A percentile compares a stretch with the other conserved stretches of the same genome.
These are phyloP conservation scores for Arthrocladium fulminans DNA, from an alignment of 2,329 filamentous ascomycete genomes.

Conservation along the genomic window DNA sequence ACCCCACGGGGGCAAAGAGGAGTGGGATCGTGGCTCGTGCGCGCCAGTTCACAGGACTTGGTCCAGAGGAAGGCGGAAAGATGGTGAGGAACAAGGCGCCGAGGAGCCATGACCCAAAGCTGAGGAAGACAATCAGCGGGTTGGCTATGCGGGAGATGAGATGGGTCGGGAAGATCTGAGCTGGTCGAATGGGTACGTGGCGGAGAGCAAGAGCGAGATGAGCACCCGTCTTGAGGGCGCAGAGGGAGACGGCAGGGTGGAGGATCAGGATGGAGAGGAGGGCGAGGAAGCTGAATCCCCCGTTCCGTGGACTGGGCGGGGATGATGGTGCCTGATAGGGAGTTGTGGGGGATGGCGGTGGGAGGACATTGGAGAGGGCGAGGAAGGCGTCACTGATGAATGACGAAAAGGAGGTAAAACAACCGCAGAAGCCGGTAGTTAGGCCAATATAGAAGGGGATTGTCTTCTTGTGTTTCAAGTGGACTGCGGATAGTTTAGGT, in stretches of 20 bases:
- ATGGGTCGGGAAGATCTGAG: conserved; percentile 40
- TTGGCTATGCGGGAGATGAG: conserved; percentile 53
- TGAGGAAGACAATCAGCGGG: conserved; percentile 52
- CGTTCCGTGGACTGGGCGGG: conserved; percentile 44
- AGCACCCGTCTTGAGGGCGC: conserved; percentile 58
- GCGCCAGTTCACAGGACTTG: conserved; percentile 51
- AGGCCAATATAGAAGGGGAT: conserved; percentile 77
- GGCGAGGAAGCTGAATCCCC: conserved; percentile 71
- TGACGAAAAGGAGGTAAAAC: conserved; percentile 75
- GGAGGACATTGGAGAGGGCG: conserved; percentile 61
- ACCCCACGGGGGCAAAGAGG: conserved; percentile 70
- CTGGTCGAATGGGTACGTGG: conserved; percentile 49
- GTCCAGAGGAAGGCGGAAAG: conserved; percentile 49
- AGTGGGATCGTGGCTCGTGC: conserved; percentile 61
- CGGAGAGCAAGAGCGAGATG: conserved; percentile 60
- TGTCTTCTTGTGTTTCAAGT: conserved; percentile 54
- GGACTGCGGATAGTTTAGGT: conserved; percentile 35
- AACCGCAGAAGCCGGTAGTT: conserved; percentile 76
- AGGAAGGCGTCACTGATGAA: conserved; percentile 73
- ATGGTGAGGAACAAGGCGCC: conserved; percentile 60
- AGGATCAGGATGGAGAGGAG: conserved; percentile 60
- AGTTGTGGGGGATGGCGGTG: conserved; percentile 37
- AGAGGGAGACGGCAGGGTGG: conserved; percentile 59
- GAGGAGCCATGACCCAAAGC: conserved; percentile 58
- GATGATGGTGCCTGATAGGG: conserved; percentile 28